Percentiles rank a stretch among this genome's conserved stretches.
Conservation (phyloP, 306 rosid genomes). For the Dalbergia cultrata region DNA sequence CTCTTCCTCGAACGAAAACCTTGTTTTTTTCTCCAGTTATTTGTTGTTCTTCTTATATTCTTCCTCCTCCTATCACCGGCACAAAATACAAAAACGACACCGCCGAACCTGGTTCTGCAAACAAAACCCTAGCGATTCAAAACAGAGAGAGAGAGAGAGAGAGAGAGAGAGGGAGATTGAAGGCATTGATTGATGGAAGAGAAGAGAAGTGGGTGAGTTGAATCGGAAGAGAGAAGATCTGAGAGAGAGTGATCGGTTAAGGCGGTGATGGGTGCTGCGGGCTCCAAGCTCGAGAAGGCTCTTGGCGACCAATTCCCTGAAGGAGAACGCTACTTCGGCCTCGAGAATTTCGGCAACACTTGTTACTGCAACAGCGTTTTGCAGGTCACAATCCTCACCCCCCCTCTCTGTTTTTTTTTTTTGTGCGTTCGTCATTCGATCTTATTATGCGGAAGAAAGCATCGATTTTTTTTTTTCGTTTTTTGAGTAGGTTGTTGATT, state of each 20-base stretch:
- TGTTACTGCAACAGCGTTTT: slow-evolving; percentile 98
- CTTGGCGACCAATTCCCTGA: slow-evolving; percentile 99
- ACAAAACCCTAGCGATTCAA: slow-evolving; percentile 52
- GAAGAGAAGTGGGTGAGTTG: slow-evolving; percentile 49
- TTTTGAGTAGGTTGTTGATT: background rate
- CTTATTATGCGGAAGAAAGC: background rate
- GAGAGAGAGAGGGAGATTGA: background rate
- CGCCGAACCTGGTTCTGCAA: slow-evolving; percentile 10
- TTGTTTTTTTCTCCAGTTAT: slow-evolving; percentile 4
- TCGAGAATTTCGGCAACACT: slow-evolving; percentile 97
- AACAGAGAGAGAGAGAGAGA: slow-evolving; percentile 3
- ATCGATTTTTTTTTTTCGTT: background rate
- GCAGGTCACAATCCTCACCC: slow-evolving; percentile 70
- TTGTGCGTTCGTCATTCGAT: background rate
- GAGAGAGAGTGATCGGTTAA: slow-evolving; percentile 46
- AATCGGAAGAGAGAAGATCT: slow-evolving; percentile 60
- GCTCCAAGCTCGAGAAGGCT: slow-evolving; percentile 98
- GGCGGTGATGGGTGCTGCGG: slow-evolving; percentile 90
- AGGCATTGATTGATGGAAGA: slow-evolving; percentile 4
- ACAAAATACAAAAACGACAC: background rate
- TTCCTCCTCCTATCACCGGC: background rate
- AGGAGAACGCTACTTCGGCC: slow-evolving; percentile 97
- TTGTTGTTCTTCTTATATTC: too few relatives aligned
- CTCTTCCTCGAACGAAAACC: slow-evolving; percentile 48
- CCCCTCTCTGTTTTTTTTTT: background rate